Evolutionary conservation across 2,329 filamentous ascomycete species (phyloP).

Genomic region (Diplodia mutila): DNA sequence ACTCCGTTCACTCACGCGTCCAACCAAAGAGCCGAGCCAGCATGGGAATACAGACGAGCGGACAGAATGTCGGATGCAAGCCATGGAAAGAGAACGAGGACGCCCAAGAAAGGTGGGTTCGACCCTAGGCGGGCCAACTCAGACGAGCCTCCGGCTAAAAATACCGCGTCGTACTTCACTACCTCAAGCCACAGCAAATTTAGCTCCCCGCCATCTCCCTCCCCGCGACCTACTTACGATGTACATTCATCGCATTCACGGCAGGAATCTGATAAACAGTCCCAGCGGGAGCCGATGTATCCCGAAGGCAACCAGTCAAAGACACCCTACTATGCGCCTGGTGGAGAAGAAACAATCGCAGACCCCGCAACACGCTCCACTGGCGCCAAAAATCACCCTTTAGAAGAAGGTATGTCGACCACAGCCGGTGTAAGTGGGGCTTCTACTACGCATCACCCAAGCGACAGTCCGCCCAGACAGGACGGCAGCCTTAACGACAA

Average conservation of each 20-base stretch:
- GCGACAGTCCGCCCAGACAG: conserved; percentile 22
- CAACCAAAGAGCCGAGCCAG: conserved; percentile 23
- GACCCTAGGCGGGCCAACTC: conserved; percentile 60
- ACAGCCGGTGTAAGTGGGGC: conserved; percentile 21
- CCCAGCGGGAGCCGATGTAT: conserved; percentile 42
- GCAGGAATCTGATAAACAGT: conserved; percentile 38
- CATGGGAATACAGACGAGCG: conserved; percentile 32
- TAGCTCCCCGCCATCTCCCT: conserved; percentile 32
- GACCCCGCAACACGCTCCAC: conserved; percentile 57
- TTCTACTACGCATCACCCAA: conserved; percentile 15
- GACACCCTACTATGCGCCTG: conserved; percentile 56
- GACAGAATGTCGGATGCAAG: conserved; percentile 38
- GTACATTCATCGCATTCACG: conserved; percentile 37
- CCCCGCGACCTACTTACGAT: neutral
- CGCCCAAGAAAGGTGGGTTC: conserved; percentile 60
- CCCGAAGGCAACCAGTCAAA: conserved; percentile 53
- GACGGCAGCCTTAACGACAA: conserved; percentile 23
- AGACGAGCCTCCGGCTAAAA: conserved; percentile 60
- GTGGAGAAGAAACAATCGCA: conserved; percentile 62
- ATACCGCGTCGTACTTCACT: conserved; percentile 55
- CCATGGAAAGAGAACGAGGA: conserved; percentile 45
- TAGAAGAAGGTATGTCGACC: conserved; percentile 24
- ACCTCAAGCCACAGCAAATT: conserved; percentile 29
- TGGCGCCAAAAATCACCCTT: conserved; percentile 56
- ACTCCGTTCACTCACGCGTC: conserved; percentile 26